Evolutionary conservation across 2,329 filamentous ascomycete species (phyloP), one percentile per base, ranked within the genome.

Genomic region (Trichoderma sp.): DNA sequence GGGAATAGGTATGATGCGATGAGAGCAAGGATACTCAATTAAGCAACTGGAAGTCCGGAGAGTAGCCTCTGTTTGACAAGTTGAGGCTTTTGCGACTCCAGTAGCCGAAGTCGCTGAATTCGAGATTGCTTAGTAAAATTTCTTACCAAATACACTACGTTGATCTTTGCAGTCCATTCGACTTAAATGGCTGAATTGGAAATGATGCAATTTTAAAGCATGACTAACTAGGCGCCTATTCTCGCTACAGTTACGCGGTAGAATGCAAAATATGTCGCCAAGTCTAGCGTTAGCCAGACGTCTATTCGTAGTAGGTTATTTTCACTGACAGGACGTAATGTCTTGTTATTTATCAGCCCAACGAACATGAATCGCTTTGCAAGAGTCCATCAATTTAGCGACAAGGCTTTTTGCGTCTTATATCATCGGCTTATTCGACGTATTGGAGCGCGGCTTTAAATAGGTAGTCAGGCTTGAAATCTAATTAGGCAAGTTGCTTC

Each of bases 41-140:
- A 5, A 24, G 10, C n/a, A 13, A 24, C 47, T 24, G 6, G 47
- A 35, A 35, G 1, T 61, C 19, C 6, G 0, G 31, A 21, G 37
- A 1, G 4, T 52, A 19, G 5, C 21, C 4, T 19, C 31, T 31
- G 40, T 3, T 43, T 43, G 40, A 43, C 10, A 43, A 5, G 31
- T 13, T 49, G 27, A 61, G 27, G 40, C 37, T 27, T 43, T 61
- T 49, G 3, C n/a, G 58, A 33, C n/a, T 27, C 40, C n/a, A 10
- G 24, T 49, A 24, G 6, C 47, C 47, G 47, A 43, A 40, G 16
- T 40, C 19, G 40, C 40, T n/a, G 10, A 16, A 57, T 57, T 27
- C 62, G 27, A 56, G 52, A 27, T 57, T 56, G 35, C 49, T 65
- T 65, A 65, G 37, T 65, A 65, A 65, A 56, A 47, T 11, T 4